Base-by-base conservation (phyloP, 306 rosid genomes). In the Hippophae tibetana region DNA sequence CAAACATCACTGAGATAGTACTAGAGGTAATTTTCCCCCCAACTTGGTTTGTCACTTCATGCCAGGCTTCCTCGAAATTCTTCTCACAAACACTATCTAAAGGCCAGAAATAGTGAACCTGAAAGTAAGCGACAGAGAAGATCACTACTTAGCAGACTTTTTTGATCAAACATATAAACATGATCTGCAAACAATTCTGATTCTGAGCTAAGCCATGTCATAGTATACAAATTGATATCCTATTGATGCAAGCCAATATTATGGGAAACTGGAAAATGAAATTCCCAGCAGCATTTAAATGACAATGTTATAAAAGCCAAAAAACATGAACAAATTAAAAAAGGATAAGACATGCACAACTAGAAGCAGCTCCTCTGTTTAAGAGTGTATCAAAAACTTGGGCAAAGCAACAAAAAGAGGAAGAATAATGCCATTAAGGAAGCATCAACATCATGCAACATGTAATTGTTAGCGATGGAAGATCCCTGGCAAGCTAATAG, bases 1-100 rank as follows among this genome's bases (percentile, higher is more conserved):
- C 98, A 53, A 87, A 90, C 98, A 90, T 87, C 79, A 90, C 98
- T 42, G 82, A 69, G 76, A 90, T 69, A 60, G 77, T 81, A 61
- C 41, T 56, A 42, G 81, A 70, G 63, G 69, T 62, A 52, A 90
- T 64, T 54, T 69, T 65, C 64, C 89, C 87, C 66, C 76, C 92
- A 23, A 62, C 77, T 66, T 77, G 69, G 60, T 58, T 51, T 64
- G 83, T 85, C 51, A 76, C 65, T 52, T 79, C 84, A 44, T 66
- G 80, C 98, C 98, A 92, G 78, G 70, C 79, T 46, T 78, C 78
- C 82, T 92, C 89, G 69, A 81, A 87, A 52, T 79, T 69, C 72
- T 75, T 58, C 58, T 64, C 45, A 8, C 84, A 60, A 64, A 75
- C 68, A 70, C 65, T 69, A 66, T 81, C 84, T 63, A 71, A 72